Conservation (phyloP, 768 basidiomycete species). For the Hortiboletus campestris region DNA sequence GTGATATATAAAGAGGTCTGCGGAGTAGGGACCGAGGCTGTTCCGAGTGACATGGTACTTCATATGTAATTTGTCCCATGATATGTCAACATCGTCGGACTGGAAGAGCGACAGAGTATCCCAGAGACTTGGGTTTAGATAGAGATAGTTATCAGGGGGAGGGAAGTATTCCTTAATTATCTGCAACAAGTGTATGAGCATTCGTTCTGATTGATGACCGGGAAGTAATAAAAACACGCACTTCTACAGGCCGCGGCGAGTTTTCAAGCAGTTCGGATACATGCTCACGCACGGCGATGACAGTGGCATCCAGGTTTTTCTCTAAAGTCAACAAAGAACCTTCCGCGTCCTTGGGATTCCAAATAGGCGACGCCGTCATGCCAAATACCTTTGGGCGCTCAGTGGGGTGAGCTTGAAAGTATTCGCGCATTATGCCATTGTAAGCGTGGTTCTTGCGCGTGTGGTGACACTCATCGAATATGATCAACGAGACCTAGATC, state of each 20-base stretch:
- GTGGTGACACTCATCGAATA: constrained; percentile 62
- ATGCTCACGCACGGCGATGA: constrained; percentile 73
- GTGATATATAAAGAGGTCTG: constrained; percentile 65
- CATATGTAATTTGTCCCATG: constrained; percentile 58
- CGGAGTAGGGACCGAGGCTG: constrained; percentile 71
- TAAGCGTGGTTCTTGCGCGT: constrained; percentile 56
- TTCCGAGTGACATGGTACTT: constrained; percentile 60
- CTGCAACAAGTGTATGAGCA: constrained; percentile 34
- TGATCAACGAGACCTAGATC: constrained; percentile 50
- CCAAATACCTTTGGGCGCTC: constrained; percentile 84
- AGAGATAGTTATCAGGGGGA: constrained; percentile 53
- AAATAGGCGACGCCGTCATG: constrained; percentile 89
- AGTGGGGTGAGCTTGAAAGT: constrained; percentile 42
- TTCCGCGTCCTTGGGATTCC: constrained; percentile 69
- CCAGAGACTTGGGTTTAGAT: constrained; percentile 57
- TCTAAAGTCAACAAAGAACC: constrained; percentile 65
- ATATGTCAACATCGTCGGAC: constrained; percentile 41
- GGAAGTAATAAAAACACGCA: constrained; percentile 25
- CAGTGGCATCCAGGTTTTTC: constrained; percentile 67
- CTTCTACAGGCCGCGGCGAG: constrained; percentile 67
- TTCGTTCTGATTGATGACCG: background rate
- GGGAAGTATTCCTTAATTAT: constrained; percentile 54
- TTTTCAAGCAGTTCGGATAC: constrained; percentile 60
- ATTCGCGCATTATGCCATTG: constrained; percentile 57
- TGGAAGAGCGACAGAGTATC: constrained; percentile 43